These are phyloP conservation scores for Silene uniflora DNA, from an alignment of 148 eudicot species.

Conservation along the genomic window DNA sequence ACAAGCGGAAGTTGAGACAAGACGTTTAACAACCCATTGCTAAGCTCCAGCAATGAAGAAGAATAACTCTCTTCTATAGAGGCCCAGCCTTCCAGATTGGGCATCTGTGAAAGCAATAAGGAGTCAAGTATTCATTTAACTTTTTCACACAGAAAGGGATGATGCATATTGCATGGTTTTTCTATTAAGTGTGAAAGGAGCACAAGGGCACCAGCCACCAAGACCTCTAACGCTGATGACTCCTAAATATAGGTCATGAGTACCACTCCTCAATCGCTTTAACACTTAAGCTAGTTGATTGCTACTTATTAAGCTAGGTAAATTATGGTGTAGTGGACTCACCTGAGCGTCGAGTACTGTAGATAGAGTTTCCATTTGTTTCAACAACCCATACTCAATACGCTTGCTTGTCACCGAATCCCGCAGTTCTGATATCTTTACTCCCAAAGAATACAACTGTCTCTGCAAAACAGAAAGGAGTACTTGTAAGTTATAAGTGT, in stretches of 20 bases:
- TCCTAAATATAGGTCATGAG: not conserved
- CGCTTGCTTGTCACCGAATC: slow-evolving; percentile 54
- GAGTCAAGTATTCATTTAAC: not conserved
- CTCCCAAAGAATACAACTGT: slow-evolving; percentile 47
- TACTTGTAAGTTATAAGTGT: slow-evolving; percentile 6
- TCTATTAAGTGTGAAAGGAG: too few relatives aligned
- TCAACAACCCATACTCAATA: slow-evolving; percentile 43
- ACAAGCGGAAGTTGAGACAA: slow-evolving; percentile 61
- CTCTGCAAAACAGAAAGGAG: slow-evolving; percentile 33
- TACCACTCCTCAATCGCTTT: not conserved
- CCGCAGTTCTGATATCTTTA: slow-evolving; percentile 49
- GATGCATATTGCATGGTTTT: not conserved
- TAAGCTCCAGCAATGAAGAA: slow-evolving; percentile 43
- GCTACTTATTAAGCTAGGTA: not conserved
- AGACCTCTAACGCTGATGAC: too few relatives aligned
- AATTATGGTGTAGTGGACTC: slow-evolving; percentile 22
- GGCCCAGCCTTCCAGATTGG: slow-evolving; percentile 68
- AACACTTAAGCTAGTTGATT: not conserved
- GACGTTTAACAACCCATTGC: slow-evolving; percentile 48
- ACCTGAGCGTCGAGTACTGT: slow-evolving; percentile 63
- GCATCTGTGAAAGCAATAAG: slow-evolving; percentile 40
- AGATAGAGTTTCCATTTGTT: slow-evolving; percentile 36
- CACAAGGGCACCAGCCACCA: too few relatives aligned
- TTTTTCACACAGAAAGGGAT: too few relatives aligned
- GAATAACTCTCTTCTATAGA: slow-evolving; percentile 57